Percentiles rank a stretch among this genome's conserved stretches.
phyloP scores from a whole-genome alignment of 1,139 yeast species.

The Blastobotrys apis region DNA sequence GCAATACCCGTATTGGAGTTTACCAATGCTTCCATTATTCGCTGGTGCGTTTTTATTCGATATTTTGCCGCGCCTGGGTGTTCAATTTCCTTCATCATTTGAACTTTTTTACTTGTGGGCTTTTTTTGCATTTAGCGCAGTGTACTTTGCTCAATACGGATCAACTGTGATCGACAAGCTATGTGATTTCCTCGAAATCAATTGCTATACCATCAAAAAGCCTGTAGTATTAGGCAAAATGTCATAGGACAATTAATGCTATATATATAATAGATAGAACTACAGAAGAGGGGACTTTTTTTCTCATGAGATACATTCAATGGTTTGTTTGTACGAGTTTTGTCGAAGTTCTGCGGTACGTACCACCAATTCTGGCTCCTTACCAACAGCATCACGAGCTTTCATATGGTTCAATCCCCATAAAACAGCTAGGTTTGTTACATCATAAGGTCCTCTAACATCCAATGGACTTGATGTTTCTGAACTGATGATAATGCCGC shows the following conservation, averaged over 20 bases:
- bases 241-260: constrained; percentile 1
- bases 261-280: not conserved
- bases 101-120: constrained; percentile 37
- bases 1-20: constrained; percentile 50
- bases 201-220: constrained; percentile 36
- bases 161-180: constrained; percentile 35
- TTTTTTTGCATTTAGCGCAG: constrained; percentile 27
- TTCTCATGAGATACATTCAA: constrained; percentile 19
- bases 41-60: constrained; percentile 38
- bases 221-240: constrained; percentile 12
- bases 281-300: not conserved
- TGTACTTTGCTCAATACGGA: constrained; percentile 37
- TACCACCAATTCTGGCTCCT: constrained; percentile 58
- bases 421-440: constrained; percentile 58
- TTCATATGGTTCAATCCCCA: constrained; percentile 66
- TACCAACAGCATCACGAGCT: constrained; percentile 56
- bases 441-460: constrained; percentile 63
- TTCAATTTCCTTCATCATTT: constrained; percentile 21
- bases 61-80: constrained; percentile 29
- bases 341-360: constrained; percentile 68
- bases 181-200: constrained; percentile 37
- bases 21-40: constrained; percentile 36
- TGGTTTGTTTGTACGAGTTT: constrained; percentile 46
- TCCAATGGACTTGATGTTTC: constrained; percentile 63
- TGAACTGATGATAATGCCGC: constrained; percentile 75